Percentiles rank a stretch among this genome's conserved stretches.
Conservation (phyloP, 441 rosid species). For the Euphorbia celastroides region DNA sequence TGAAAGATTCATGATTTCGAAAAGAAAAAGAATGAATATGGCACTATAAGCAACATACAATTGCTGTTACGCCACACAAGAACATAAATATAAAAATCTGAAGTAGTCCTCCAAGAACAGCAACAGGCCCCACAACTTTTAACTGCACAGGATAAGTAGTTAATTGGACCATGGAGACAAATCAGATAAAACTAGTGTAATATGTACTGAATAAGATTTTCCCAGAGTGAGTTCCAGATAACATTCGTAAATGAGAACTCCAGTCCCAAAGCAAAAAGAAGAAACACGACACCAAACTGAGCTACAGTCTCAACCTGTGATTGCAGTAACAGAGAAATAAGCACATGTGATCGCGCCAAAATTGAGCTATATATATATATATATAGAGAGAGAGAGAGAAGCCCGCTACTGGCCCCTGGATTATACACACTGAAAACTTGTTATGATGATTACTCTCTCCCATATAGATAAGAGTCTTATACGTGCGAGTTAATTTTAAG, state of each 20-base stretch:
- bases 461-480: background rate
- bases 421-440: background rate
- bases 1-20: slow-evolving; percentile 5
- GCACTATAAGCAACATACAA: slow-evolving; percentile 38
- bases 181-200: slow-evolving; percentile 11
- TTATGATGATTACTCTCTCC: background rate
- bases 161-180: slow-evolving; percentile 9
- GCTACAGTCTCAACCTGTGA: slow-evolving; percentile 95
- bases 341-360: slow-evolving; percentile 2
- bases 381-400: background rate
- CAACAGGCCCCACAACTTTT: slow-evolving; percentile 94
- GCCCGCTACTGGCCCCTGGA: background rate
- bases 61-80: slow-evolving; percentile 66
- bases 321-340: slow-evolving; percentile 8
- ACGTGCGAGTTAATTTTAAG: background rate
- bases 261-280: slow-evolving; percentile 94
- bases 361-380: background rate
- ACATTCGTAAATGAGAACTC: slow-evolving; percentile 98
- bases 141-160: slow-evolving; percentile 47
- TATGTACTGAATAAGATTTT: slow-evolving; percentile 6
- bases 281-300: slow-evolving; percentile 97
- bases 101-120: slow-evolving; percentile 92
- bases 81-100: slow-evolving; percentile 76
- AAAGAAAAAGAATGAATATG: slow-evolving; percentile 7
- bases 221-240: slow-evolving; percentile 6